These are phyloP conservation scores for Amborella trichopoda DNA, from an alignment of 164 flowering plant species.

Conservation along the genomic window DNA sequence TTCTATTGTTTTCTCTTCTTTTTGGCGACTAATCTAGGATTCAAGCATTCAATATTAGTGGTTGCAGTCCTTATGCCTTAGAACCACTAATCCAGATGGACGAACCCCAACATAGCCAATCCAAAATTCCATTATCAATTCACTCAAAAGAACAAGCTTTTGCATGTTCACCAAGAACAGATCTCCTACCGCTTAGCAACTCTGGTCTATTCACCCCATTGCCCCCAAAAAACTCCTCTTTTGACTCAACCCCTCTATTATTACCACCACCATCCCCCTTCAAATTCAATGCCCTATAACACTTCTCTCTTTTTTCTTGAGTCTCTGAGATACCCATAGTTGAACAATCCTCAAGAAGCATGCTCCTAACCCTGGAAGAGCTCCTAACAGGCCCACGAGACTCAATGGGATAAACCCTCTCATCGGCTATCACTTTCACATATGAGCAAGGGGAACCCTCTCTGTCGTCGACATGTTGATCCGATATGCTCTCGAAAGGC, in stretches of 20 bases:
- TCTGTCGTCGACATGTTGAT: constrained; percentile 26
- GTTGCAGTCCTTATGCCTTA: too few species aligned
- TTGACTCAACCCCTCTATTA: constrained; percentile 8
- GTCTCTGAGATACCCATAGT: constrained; percentile 20
- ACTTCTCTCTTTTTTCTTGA: constrained; percentile 18
- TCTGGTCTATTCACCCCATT: constrained; percentile 8
- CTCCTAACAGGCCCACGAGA: neutral
- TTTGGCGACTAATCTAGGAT: too few species aligned
- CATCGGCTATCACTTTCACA: constrained; percentile 35
- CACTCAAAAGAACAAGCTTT: constrained; percentile 4
- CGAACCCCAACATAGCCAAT: too few species aligned
- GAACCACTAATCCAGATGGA: too few species aligned
- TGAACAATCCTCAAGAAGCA: constrained; percentile 34
- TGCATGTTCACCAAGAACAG: constrained; percentile 11
- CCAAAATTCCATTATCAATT: too few species aligned
- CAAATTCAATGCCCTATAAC: constrained; percentile 24
- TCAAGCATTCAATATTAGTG: too few species aligned
- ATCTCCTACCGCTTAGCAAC: constrained; percentile 7
- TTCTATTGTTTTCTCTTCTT: too few species aligned
- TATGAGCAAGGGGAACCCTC: constrained; percentile 41
- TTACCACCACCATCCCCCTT: constrained; percentile 25
- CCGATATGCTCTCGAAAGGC: constrained; percentile 23
- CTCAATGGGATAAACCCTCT: constrained; percentile 22
- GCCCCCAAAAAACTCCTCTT: constrained; percentile 9
- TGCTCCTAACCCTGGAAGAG: constrained; percentile 1